A percentile compares a stretch with the other conserved stretches of the same genome.
Conservation (phyloP, 306 rosid genomes). For the Alnus rubra region DNA sequence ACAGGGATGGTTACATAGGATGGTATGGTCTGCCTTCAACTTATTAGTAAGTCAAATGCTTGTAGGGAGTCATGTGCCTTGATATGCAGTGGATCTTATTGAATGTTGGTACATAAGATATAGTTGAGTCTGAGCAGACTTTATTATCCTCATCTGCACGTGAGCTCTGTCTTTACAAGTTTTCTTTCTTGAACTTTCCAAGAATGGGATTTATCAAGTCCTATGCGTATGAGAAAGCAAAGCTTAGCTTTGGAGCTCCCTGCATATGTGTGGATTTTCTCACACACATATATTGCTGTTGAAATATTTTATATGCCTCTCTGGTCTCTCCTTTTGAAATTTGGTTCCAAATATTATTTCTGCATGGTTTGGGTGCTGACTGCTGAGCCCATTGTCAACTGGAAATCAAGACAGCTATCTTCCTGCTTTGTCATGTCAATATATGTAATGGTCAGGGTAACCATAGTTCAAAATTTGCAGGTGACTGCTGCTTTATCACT, state of each 20-base stretch:
- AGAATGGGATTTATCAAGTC: neutral
- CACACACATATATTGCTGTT: neutral
- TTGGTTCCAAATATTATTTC: neutral
- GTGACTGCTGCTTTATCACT: constrained; percentile 87
- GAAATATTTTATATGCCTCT: neutral
- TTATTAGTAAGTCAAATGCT: neutral
- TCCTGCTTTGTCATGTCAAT: constrained; percentile 10
- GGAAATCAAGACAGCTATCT: neutral
- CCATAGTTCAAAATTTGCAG: constrained; percentile 48
- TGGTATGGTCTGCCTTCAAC: neutral
- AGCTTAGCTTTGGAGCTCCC: neutral
- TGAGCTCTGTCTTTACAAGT: neutral
- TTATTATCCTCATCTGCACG: neutral
- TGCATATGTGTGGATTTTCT: neutral
- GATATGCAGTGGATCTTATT: neutral
- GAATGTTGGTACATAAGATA: neutral
- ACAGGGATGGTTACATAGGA: neutral
- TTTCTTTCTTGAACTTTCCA: neutral
- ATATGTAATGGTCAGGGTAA: neutral
- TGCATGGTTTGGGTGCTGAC: neutral
- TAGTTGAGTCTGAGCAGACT: neutral
- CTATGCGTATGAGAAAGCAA: neutral
- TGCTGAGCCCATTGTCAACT: neutral
- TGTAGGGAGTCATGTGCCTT: neutral
- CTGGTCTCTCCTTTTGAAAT: neutral